Conservation (phyloP, 352 stramenopile genomes). For the Globisporangium radiosum region DNA sequence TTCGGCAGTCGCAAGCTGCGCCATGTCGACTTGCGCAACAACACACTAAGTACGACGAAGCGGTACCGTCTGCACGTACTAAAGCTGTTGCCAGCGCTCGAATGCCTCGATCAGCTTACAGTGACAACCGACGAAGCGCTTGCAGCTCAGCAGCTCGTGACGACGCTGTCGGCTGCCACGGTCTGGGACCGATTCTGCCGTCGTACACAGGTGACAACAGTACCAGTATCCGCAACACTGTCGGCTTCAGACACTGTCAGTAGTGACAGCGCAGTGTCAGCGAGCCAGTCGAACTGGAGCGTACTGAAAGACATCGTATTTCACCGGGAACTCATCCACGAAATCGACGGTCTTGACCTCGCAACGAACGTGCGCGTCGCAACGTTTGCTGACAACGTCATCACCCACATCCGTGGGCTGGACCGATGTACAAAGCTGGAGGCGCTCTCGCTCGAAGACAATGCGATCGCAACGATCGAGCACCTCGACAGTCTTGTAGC, state of each 20-base stretch:
- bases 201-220: constrained; percentile 1
- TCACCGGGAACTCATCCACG: constrained; percentile 47
- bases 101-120: constrained; percentile 41
- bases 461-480: constrained; percentile 62
- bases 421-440: constrained; percentile 53
- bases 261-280: not conserved
- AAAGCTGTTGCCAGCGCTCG: constrained; percentile 33
- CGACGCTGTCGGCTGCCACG: constrained; percentile 34
- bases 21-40: constrained; percentile 62
- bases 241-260: constrained; percentile 25
- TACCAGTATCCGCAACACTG: not conserved
- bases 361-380: constrained; percentile 51
- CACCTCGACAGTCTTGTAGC: constrained; percentile 45
- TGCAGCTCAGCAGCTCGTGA: constrained; percentile 31
- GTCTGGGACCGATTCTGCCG: constrained; percentile 26
- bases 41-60: constrained; percentile 52
- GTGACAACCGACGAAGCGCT: constrained; percentile 36
- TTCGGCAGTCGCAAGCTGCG: constrained; percentile 19
- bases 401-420: constrained; percentile 53
- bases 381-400: constrained; percentile 66
- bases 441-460: constrained; percentile 75
- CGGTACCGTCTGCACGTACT: constrained; percentile 64
- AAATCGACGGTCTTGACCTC: constrained; percentile 47
- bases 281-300: constrained; percentile 24
- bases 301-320: constrained; percentile 61